Evolutionary conservation across 2,329 filamentous ascomycete species (phyloP).

Genomic region (Emmonsia crescens): DNA sequence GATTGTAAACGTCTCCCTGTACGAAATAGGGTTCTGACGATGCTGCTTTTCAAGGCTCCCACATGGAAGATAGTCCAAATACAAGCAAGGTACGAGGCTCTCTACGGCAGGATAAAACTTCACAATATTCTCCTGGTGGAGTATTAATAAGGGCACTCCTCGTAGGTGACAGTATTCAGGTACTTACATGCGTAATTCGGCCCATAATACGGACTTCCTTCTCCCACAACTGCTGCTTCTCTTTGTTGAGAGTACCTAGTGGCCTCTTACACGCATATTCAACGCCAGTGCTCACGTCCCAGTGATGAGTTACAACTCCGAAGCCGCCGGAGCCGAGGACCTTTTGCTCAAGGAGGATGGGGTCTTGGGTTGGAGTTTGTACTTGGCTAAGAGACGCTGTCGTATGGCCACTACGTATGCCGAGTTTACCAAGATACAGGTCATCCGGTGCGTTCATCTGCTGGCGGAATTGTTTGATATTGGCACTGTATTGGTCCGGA

Average conservation of each 20-base stretch:
- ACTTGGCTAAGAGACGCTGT: background rate
- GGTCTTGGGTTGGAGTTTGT: background rate
- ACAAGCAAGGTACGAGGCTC: background rate
- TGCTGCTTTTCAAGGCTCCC: background rate
- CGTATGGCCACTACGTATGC: background rate
- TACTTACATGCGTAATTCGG: background rate
- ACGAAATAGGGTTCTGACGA: background rate
- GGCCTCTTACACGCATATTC: conserved; percentile 1
- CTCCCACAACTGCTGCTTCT: background rate
- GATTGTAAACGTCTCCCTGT: background rate
- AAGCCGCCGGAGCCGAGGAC: background rate
- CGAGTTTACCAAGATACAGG: background rate
- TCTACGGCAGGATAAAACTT: background rate
- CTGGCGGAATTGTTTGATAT: background rate
- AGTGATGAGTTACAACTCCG: background rate
- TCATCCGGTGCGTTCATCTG: background rate
- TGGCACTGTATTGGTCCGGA: background rate
- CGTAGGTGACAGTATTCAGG: background rate
- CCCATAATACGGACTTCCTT: conserved; percentile 1
- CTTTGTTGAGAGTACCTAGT: background rate
- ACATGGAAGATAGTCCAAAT: conserved; percentile 5
- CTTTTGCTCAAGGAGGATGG: background rate
- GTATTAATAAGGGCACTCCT: background rate
- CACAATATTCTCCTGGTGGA: background rate
- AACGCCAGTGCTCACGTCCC: background rate